These are phyloP conservation scores for Hypoxylon fragiforme DNA, from an alignment of 495 filamentous ascomycete species.

Conservation along the genomic window DNA sequence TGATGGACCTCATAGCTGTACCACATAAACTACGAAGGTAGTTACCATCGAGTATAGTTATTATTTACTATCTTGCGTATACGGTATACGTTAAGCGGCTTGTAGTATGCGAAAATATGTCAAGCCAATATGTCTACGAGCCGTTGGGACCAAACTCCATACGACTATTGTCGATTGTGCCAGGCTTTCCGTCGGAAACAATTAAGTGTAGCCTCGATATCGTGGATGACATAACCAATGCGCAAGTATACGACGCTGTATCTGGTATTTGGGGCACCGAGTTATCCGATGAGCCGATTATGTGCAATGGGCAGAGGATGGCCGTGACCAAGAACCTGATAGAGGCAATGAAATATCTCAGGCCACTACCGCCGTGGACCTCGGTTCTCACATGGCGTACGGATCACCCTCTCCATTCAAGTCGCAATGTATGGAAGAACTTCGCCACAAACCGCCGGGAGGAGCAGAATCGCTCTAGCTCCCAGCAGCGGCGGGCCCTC, in stretches of 20 bases:
- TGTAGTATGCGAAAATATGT: too few species aligned
- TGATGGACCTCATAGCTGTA: too few species aligned
- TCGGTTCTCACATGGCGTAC: constrained; percentile 18
- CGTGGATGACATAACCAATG: constrained; percentile 9
- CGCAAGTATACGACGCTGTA: constrained; percentile 20
- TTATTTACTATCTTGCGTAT: too few species aligned
- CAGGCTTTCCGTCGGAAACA: constrained; percentile 15
- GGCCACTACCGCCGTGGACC: constrained; percentile 19
- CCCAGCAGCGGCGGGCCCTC: constrained; percentile 14
- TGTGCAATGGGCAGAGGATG: constrained; percentile 23
- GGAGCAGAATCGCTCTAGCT: constrained; percentile 6
- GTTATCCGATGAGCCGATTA: constrained; percentile 22
- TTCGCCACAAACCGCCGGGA: constrained; percentile 23
- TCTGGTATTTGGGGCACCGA: constrained; percentile 28
- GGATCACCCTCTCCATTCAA: constrained; percentile 19
- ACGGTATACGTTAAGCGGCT: too few species aligned
- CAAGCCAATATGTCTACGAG: constrained; percentile 4
- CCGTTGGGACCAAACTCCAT: constrained; percentile 12
- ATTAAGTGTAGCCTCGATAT: constrained; percentile 22
- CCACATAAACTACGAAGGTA: too few species aligned
- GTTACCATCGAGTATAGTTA: too few species aligned
- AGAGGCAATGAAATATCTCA: constrained; percentile 24
- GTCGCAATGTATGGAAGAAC: constrained; percentile 15
- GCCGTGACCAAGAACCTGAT: constrained; percentile 21
- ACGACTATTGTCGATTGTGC: constrained; percentile 19